Base-by-base conservation (phyloP, 176 grass and related monocot species). In the Phragmites australis region DNA sequence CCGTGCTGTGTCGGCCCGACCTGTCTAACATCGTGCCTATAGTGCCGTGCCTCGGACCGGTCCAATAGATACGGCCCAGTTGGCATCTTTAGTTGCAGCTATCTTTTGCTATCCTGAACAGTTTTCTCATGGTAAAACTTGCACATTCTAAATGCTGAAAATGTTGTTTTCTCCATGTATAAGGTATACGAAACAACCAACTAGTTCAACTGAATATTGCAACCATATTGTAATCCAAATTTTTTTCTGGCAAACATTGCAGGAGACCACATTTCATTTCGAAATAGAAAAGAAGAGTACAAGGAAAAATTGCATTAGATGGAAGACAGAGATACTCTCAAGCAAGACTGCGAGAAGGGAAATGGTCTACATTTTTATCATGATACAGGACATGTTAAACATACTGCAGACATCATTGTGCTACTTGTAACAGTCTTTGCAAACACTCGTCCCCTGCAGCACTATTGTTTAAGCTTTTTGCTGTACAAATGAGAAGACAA, bases 401-500 rank as follows among this genome's bases (percentile, higher is more conserved):
- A 63, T 65, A 44, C 37, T 73, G 34, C 55, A 85, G 32, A 52
- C 57, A 53, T 61, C 14, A 41, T 82, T 61, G 45, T 77, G 66
- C 34, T 70, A 58, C 42, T 77, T 43, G 15, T 26, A 82, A 70
- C 10, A 46, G 62, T 49, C 1, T 50, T 59, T 29, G 18, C 61
- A 59, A 25, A 32, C 8, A 39, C 50, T 57, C 16, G 53, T 40
- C 30, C 16, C 45, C 40, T 48, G 37, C 18, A 47, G 15, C 51
- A 12, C 39, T 44, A 1, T 30, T 47, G 1, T 76, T 26, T 60
- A 58, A 29, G 30, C 62, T 58, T 55, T 27, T 26, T 69, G 30
- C 14, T 68, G 10, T 26, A 6, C 29, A 69, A 25, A 68, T 49
- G 52, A 76, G 52, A 71, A 67, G 10, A 37, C 11, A 31, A 27